Evolutionary conservation across 257 asterid genomes (phyloP), one percentile per base, ranked within the genome.

Genomic region (Nicotiana tomentosiformis): DNA sequence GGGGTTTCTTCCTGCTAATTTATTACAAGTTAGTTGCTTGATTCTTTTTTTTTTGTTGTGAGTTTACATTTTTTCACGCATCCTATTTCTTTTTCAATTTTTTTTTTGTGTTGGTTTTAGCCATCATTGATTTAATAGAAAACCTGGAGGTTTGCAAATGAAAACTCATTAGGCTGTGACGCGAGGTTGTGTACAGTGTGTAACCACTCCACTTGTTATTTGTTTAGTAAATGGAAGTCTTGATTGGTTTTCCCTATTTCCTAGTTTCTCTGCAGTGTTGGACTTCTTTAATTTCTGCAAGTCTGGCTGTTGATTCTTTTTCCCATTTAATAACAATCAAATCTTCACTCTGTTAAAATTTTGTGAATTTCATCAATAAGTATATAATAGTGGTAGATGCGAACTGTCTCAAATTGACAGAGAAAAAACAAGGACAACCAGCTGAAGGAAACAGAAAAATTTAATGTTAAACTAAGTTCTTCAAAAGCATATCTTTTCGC

Each of bases 1-100:
- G 89, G 83, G 65, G n/a, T 15, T n/a, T 80, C 51, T 46, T 46
- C 5, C 33, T 29, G 61, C 37, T 62, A 53, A 74, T 84, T 77
- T 72, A 69, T 61, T 84, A 70, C 78, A 84, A 88, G 87, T 83
- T 82, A 88, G 86, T 83, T 86, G 79, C 82, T 87, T 88, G 84
- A 58, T 89, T 94, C 88, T 86, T 94, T 92, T 85, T 92, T 78
- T 92, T 89, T 87, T 89, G 92, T 86, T 82, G 92, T 86, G 98
- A 90, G 92, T 83, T 87, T 92, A 90, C 87, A 81, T 66, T 86
- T 82, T 78, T 68, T 37, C 43, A 32, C 14, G 64, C 80, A 14
- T 76, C 80, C 46, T 83, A 55, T 32, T 53, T 82, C 20, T 68
- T 18, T 80, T 69, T 60, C 51, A 43, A 43, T 23, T 82, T 82